Conservation (phyloP, 2,329 filamentous ascomycete species). For the Claviceps pazoutovae region DNA sequence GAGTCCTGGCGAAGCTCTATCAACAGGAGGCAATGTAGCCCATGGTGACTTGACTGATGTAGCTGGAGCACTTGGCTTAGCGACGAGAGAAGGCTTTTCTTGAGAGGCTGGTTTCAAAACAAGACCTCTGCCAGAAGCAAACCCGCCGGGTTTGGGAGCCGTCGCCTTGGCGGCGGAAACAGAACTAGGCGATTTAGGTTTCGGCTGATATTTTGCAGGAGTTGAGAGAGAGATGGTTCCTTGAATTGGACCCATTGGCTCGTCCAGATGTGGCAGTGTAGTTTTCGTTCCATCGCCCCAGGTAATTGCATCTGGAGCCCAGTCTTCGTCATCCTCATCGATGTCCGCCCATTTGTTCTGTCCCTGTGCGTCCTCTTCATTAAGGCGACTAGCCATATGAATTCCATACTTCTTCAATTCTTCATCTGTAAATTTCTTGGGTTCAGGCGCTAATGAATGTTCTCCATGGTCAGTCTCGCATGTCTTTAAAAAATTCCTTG, state of each 20-base stretch:
- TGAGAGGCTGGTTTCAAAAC: conserved; percentile 49
- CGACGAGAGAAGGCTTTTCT: conserved; percentile 59
- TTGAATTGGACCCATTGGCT: conserved; percentile 20
- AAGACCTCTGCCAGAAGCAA: conserved; percentile 44
- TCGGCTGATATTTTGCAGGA: conserved; percentile 20
- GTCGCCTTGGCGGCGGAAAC: conserved; percentile 22
- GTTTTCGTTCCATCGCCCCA: conserved; percentile 85
- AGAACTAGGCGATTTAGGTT: conserved; percentile 31
- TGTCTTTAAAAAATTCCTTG: background rate
- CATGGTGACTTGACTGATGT: conserved; percentile 79
- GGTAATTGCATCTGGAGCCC: conserved; percentile 71
- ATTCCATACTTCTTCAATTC: conserved; percentile 79
- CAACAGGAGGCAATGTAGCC: conserved; percentile 74
- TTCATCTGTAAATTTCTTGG: conserved; percentile 75
- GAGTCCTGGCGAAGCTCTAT: conserved; percentile 58
- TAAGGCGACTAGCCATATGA: conserved; percentile 66
- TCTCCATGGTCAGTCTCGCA: conserved; percentile 13
- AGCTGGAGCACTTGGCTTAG: conserved; percentile 53
- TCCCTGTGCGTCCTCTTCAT: conserved; percentile 58
- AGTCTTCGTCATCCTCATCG: conserved; percentile 78
- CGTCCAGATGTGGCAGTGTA: conserved; percentile 51
- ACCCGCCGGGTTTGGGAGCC: conserved; percentile 28
- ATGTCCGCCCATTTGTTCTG: conserved; percentile 84
- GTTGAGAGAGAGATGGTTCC: conserved; percentile 14
- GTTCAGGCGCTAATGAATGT: conserved; percentile 53